phyloP scores from a whole-genome alignment of 225 moss, liverwort and hornwort genomes.

The Bryum argenteum region DNA sequence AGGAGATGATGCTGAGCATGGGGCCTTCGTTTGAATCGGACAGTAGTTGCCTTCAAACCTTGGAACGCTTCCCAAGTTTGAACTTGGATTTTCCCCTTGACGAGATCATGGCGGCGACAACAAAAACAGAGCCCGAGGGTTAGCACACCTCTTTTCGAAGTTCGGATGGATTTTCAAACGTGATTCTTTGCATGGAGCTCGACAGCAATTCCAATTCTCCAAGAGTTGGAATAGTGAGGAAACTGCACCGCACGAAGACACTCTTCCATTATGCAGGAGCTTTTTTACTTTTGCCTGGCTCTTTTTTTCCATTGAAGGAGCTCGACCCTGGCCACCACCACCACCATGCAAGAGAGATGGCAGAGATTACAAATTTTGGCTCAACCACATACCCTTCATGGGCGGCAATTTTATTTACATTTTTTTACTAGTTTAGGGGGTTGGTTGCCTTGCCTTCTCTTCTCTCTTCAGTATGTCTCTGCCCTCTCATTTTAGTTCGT shows the following conservation, averaged over 20 bases:
- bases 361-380: constrained; percentile 21
- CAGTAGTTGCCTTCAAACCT: constrained; percentile 31
- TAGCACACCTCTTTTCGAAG: constrained; percentile 2
- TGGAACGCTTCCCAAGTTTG: constrained; percentile 54
- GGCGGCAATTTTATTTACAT: neutral
- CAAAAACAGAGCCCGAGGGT: constrained; percentile 31
- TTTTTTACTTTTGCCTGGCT: neutral
- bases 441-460: neutral
- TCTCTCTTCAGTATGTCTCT: constrained; percentile 1
- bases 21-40: constrained; percentile 39
- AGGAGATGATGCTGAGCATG: constrained; percentile 41
- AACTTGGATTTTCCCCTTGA: constrained; percentile 45
- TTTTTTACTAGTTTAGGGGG: neutral
- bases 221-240: constrained; percentile 5
- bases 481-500: neutral
- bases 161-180: neutral
- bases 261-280: constrained; percentile 15
- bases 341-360: neutral
- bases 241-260: neutral
- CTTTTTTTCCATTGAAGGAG: neutral
- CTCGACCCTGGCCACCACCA: no score
- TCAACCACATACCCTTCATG: neutral
- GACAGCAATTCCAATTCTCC: neutral
- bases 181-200: neutral
- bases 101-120: constrained; percentile 32